These are phyloP conservation scores for Eimeria praecox DNA, from an alignment of 169 alveolate species.

Conservation along the genomic window DNA sequence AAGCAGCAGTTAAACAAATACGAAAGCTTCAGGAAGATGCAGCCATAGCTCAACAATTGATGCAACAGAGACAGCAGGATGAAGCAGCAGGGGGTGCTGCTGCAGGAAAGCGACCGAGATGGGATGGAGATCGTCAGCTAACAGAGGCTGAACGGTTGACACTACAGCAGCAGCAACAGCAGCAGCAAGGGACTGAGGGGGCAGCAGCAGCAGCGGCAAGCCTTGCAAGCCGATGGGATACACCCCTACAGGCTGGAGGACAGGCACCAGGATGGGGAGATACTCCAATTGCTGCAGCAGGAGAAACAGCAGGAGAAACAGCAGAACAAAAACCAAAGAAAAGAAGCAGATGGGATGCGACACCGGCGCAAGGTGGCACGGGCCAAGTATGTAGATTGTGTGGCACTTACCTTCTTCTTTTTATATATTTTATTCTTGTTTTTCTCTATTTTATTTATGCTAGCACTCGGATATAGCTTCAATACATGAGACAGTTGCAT, in stretches of 20 bases:
- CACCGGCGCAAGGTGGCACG: slow-evolving; percentile 85
- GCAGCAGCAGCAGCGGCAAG: slow-evolving; percentile 83
- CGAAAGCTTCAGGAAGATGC: slow-evolving; percentile 81
- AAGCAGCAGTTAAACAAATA: slow-evolving; percentile 80
- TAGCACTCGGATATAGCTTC: too few relatives aligned
- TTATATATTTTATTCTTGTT: neutral
- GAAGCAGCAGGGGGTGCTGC: slow-evolving; percentile 73
- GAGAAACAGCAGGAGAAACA: slow-evolving; percentile 56
- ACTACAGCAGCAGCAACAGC: slow-evolving; percentile 74
- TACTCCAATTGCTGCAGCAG: slow-evolving; percentile 82
- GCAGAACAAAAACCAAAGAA: slow-evolving; percentile 81
- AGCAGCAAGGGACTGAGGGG: slow-evolving; percentile 53
- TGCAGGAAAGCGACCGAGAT: slow-evolving; percentile 81
- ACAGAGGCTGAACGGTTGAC: slow-evolving; percentile 66
- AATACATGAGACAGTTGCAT: neutral
- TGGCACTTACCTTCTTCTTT: neutral
- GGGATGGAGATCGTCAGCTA: slow-evolving; percentile 80
- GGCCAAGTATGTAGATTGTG: slow-evolving; percentile 71
- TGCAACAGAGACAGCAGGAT: slow-evolving; percentile 78
- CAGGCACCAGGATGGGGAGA: slow-evolving; percentile 82
- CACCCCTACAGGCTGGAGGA: slow-evolving; percentile 84
- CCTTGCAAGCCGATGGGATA: slow-evolving; percentile 83
- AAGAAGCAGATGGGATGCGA: slow-evolving; percentile 89
- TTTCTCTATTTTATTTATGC: neutral
- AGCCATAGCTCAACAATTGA: slow-evolving; percentile 76